These are phyloP conservation scores for Trypanosoma mega DNA, from an alignment of 208 protist genomes.

Conservation along the genomic window DNA sequence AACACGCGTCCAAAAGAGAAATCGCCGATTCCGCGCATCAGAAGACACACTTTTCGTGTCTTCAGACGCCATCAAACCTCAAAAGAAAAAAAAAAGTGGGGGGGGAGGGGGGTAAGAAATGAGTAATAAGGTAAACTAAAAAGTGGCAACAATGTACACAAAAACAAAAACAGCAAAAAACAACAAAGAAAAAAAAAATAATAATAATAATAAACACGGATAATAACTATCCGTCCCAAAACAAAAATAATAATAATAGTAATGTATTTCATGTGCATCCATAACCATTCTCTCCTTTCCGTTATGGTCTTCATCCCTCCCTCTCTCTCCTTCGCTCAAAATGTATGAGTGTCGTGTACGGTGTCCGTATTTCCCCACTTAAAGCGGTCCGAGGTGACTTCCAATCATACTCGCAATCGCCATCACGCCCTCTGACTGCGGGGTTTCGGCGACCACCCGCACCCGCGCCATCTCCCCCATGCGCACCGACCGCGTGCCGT, in stretches of 20 bases:
- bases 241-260: too few species aligned
- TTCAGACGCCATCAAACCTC: slow-evolving; percentile 6
- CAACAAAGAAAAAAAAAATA: slow-evolving; percentile 7
- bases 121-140: too few species aligned
- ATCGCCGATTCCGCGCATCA: background rate
- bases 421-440: slow-evolving; percentile 68
- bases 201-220: background rate
- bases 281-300: too few species aligned
- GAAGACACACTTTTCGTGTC: background rate
- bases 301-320: background rate
- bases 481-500: slow-evolving; percentile 63
- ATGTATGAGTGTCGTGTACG: background rate
- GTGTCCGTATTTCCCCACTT: slow-evolving; percentile 8
- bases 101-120: too few species aligned
- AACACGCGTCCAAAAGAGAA: slow-evolving; percentile 9
- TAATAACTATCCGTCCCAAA: too few species aligned
- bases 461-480: slow-evolving; percentile 68
- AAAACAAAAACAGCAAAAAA: background rate
- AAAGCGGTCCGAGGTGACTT: slow-evolving; percentile 58
- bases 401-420: slow-evolving; percentile 73
- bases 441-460: slow-evolving; percentile 77
- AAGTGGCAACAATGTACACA: background rate
- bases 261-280: too few species aligned
- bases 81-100: too few species aligned
- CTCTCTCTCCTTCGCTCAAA: background rate